Base-by-base conservation (phyloP, 768 basidiomycete species). In the Nidula microcarpa region DNA sequence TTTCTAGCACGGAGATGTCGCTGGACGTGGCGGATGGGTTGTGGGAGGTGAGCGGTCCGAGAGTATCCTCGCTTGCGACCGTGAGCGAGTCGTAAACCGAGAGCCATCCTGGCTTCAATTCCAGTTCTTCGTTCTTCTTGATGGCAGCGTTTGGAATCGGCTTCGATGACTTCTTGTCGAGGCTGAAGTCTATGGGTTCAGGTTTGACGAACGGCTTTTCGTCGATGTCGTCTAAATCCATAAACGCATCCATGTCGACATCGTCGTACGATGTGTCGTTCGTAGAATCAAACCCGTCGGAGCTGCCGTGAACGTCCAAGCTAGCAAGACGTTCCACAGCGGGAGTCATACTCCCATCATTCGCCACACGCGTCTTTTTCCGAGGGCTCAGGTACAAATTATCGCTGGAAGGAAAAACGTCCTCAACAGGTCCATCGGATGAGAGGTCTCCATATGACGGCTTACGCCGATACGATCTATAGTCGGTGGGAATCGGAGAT, bases 1-100 rank as follows among this genome's bases (percentile, higher is more conserved):
- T 71, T 62, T 98, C 92, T 2, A 94, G 76, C 0, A 86, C 87
- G 41, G 80, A 79, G 6, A 84, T 58, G 17, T 75, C 64, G 64
- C 62, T 63, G 47, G 75, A 55, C 48, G 78, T 71, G 45, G 64
- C 56, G 4, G 74, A 59, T 5, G 72, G 68, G 13, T 67, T 64
- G 4, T 68, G 64, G 6, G 72, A 65, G 2, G 68, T 51, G 33
- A 78, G 66, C 23, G 72, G 74, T 11, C 86, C 88, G 30, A 89
- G 68, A 1, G 76, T 72, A 17, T 90, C 89, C 30, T 84, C 77
- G 4, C 23, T 30, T 10, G 79, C 74, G 23, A 90, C 84, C 1
- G 75, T 73, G 3, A 91, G 76, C 4, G 87, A 82, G 57, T 91
- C 86, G 55, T 91, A 89, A 4, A 90, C 76, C 9, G 86, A 82